Evolutionary conservation across 805 yeast species (phyloP), one percentile per base, ranked within the genome.

Genomic region (Saccharomycopsis olivae): DNA sequence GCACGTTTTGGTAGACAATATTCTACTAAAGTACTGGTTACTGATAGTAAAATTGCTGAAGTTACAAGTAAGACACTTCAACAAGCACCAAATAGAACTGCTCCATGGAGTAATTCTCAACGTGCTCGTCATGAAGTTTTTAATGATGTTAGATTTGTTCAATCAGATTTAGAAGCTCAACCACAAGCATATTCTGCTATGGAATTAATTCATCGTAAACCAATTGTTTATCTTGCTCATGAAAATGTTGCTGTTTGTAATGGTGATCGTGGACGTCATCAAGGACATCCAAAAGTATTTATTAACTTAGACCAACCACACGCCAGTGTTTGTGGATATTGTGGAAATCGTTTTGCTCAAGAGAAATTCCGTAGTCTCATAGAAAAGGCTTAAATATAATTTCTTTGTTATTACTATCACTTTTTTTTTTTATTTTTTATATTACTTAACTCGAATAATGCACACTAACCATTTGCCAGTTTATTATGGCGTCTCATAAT

Each of bases 161-260:
- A 82, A 52, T 72, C 64, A 47, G 86, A 84, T 53, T 62, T 84
- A 41, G 60, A 62, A 4, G 54, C 62, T 33, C 92, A 84, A 61
- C 95, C 95, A 40, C 71, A 69, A 52, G 86, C 94, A 5, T 74
- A 75, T 47, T 83, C 94, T 31, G 94, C 94, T 41, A 85, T 85
- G 53, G 92, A 85, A 33, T 68, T 85, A 58, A 81, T 85, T 51
- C 78, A 80, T 24, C 63, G 78, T 54, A 75, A 76, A 53, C 94
- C 95, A 2, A 62, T 84, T 31, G 64, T 73, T 50, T 80, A 70
- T 53, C 63, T 84, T 45, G 53, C 60, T 29, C 70, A 67, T 47
- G 69, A 64, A 24, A 68, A 75, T 51, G 59, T 75, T 38, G 95
- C 95, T 1, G 89, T 79, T 14, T 85, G 95, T 57, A 84, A 81